Base-by-base conservation (phyloP, 345 rosid genomes). In the Corchorus olitorius region DNA sequence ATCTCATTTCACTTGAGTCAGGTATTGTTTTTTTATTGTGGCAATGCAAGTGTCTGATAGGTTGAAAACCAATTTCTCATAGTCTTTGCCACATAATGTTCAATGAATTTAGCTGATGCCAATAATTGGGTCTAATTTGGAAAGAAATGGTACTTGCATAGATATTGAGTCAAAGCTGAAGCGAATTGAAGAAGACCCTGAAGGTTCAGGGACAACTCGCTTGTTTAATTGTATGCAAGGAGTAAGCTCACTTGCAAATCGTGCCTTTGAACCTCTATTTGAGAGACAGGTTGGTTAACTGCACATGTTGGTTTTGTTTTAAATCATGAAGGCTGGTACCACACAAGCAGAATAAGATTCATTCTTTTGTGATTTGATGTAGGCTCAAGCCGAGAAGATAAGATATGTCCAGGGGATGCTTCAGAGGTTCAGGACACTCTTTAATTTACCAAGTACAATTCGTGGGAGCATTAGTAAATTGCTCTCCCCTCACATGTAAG, bases 341-440 rank as follows among this genome's bases (percentile, higher is more conserved):
- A 55, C 41, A 37, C 15, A 41, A 55, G 22, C 52, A 56, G 54
- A 22, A 66, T 14, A 50, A 64, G 59, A 73, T 79, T 33, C 58
- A 46, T 53, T 83, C 54, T 73, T 81, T 79, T 64, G 53, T 74
- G 64, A 43, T 74, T 56, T 74, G 54, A 34, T 75, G 60, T 74
- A 95, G 99, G 97, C 98, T 69, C 99, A 96, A 88, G 90, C 99
- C 66, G 99, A 96, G 90, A 96, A 92, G 88, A 96, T 96, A 78
- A 86, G 98, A 73, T 91, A 98, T 82, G 98, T 93, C 77, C 99
- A 96, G 86, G 99, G 98, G 74, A 96, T 93, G 94, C 94, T 96
- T 80, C 98, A 96, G 88, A 91, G 99, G 72, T 96, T 96, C 76
- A 89, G 95, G 58, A 96, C 98, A 19, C 87, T 96, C 45, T 96